Evolutionary conservation across 148 eudicot species (phyloP), one percentile per base, ranked within the genome.

Genomic region (Amaranthus palmeri): DNA sequence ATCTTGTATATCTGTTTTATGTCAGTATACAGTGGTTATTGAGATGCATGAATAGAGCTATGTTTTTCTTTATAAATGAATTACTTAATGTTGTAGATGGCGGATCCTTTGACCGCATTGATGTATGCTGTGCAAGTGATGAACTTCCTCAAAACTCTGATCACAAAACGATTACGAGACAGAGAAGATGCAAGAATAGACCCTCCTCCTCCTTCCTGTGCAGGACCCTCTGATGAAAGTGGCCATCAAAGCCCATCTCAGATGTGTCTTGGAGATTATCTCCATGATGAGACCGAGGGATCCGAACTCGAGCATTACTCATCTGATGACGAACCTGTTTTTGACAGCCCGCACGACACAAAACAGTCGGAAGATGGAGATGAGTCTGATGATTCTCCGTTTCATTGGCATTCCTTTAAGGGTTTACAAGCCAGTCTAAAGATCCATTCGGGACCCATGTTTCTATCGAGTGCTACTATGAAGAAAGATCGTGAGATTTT

Each of bases 61-160:
- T 17, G 44, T 40, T 59, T 48, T 58, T 15, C 44, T 52, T 43
- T 13, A 54, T 18, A 4, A 55, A 5, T 3, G 42, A 61, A 42
- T 47, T 72, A 25, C 67, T 55, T 11, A 65, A 4, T 58, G 60
- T 43, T 81, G 79, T 84, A 95, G 97, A 91, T 91, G 96, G 88
- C 88, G 9, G 98, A 95, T 82, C 97, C 96, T 61, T 78, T 91
- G 77, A 95, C 97, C 44, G 98, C 97, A 52, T 75, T 95, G 84
- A 95, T 89, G 96, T 85, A 91, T 47, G 97, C 90, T 6, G 97
- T 95, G 65, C 88, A 83, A 85, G 96, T 95, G 71, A 95, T 95
- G 97, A 95, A 95, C 82, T 95, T 95, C 76, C 93, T 95, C 52
- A 95, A 88, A 85, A 83, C 96, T 63, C 93, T 95, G 5, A 88